Base-by-base conservation (phyloP, 2,329 filamentous ascomycete species). In the Aspergillus versicolor region DNA sequence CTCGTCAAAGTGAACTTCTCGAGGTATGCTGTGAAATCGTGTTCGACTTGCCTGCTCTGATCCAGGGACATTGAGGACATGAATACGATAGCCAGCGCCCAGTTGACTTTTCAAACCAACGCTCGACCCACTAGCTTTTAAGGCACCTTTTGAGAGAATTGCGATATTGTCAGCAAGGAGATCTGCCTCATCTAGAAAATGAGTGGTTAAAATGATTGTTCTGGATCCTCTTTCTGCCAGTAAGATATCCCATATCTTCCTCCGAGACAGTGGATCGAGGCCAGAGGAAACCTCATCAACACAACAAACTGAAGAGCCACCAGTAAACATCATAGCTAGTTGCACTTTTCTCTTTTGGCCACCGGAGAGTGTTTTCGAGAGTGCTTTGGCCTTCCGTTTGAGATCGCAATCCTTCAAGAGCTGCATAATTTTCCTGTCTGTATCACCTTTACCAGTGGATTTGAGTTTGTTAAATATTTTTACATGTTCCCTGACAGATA, bases 171-270 rank as follows among this genome's bases (percentile, higher is more conserved):
- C 93, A 0, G 92, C 89, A 1, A 97, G 82, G 1, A 96, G 79
- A 68, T 97, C 92, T 0, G 92, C 93, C 73, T 97, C 93, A 67
- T 97, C 93, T 8, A 97, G 81, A 72, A 96, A 97, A 72, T 97
- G 93, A 0, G 92, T 97, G 0, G 92, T 97, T 56, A 97, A 74
- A 42, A 97, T 84, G 65, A 96, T 89, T 0, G 92, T 96, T 42
- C 92, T 81, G 58, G 82, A 82, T 19, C 91, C 92, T 56, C 92
- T 85, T 73, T 96, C 92, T 1, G 89, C 89, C 12, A 96, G 79
- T 21, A 97, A 79, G 58, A 97, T 97, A 64, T 96, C 91, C 92
- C 92, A 97, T 22, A 97, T 90, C 75, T 96, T 96, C 27, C 92
- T 81, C 54, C 93, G 82, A 19, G 89, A 92, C 1, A 97, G 78